Evolutionary conservation across 2,329 filamentous ascomycete species (phyloP), one percentile per base, ranked within the genome.

Genomic region (Aspergillus thermomutatus): DNA sequence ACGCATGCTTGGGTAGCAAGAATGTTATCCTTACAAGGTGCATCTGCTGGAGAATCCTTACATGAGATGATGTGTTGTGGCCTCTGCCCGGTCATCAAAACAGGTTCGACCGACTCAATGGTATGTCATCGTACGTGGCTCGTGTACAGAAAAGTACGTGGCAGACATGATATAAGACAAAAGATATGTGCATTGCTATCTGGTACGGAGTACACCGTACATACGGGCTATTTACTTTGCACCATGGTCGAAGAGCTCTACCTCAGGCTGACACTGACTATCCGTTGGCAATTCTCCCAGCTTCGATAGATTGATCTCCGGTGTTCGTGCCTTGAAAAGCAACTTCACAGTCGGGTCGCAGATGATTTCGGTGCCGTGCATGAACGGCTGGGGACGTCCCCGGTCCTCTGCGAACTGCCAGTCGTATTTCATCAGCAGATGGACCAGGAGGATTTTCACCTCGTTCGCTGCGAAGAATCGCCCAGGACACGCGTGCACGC

Each of bases 391-490:
- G 1, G 80, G 80, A 9, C 67, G 60, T 2, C 71, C 67, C 8
- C 72, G 56, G 0, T 67, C 64, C 5, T 81, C 60, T 19, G 62
- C 31, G 69, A 74, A 61, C 60, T 78, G 77, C 55, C 83, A 69
- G 26, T 85, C 82, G 62, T 83, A 85, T 57, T 83, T 80, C 37
- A 80, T 66, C 1, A 84, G 61, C 21, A 84, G 64, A 53, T 82
- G 76, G 1, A 80, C 73, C 34, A 83, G 63, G 14, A 83, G 72
- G 65, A 85, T 81, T 66, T 85, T 85, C 14, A 83, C 70, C 65
- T 83, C 81, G 55, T 82, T 77, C 0, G 80, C 77, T 0, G 82
- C 82, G 56, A 84, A 84, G 71, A 85, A 85, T 0, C 82, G 75
- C 0, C 83, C 83, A 0, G 81, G 79, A 49, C 82, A 74, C 14